Conservation (phyloP, 116 monocot genomes). For the Papilionanthe hybrid region DNA sequence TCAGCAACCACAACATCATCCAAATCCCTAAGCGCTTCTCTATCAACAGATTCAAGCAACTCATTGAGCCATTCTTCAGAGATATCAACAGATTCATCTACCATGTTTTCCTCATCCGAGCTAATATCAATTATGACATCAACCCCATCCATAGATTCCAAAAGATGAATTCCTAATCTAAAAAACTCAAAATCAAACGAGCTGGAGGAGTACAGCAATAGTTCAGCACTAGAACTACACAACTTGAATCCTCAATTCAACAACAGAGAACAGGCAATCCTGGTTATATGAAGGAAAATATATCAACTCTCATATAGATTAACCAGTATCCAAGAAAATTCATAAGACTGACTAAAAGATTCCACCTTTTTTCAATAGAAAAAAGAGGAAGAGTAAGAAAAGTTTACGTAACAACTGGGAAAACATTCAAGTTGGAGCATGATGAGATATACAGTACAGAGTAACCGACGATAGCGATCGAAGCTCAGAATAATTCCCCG, state of each 20-base stretch:
- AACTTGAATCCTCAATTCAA: neutral
- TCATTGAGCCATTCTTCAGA: constrained; percentile 1
- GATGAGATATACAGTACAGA: neutral
- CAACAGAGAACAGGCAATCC: neutral
- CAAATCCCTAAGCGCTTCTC: neutral
- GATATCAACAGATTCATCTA: constrained; percentile 2
- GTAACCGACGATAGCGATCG: neutral
- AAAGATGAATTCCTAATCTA: neutral
- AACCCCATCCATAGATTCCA: neutral
- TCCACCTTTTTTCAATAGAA: neutral
- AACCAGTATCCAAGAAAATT: neutral
- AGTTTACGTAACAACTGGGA: too few species aligned
- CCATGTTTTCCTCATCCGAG: constrained; percentile 15
- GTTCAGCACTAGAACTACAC: neutral
- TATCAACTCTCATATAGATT: neutral
- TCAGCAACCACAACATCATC: constrained; percentile 8
- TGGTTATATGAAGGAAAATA: too few species aligned
- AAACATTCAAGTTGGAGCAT: neutral
- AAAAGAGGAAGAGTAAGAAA: too few species aligned
- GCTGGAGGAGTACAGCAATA: neutral
- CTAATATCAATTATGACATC: constrained; percentile 9
- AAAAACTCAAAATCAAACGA: neutral
- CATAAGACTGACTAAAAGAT: neutral
- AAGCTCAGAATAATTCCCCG: neutral
- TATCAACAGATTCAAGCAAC: constrained; percentile 1